Evolutionary conservation across 225 moss, liverwort and hornwort genomes (phyloP).

Genomic region (Asterella californica): DNA sequence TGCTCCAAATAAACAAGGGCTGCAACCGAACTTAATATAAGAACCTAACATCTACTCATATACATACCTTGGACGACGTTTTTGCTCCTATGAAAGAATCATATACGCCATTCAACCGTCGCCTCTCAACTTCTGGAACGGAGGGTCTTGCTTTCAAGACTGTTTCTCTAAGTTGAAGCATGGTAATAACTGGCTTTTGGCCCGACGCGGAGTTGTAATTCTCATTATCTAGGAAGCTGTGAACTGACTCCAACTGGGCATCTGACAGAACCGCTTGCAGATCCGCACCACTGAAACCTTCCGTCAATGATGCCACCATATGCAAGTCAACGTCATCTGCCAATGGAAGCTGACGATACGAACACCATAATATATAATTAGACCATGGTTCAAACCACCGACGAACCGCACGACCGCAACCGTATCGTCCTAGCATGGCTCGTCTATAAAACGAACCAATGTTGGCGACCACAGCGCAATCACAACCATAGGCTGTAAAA

Average conservation of each 20-base stretch:
- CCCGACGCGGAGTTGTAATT: constrained; percentile 17
- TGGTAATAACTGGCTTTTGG: constrained; percentile 62
- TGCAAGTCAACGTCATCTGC: constrained; percentile 82
- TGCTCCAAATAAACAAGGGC: background rate
- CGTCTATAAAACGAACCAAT: background rate
- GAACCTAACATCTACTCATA: background rate
- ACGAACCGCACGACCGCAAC: background rate
- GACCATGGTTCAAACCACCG: background rate
- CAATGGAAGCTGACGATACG: constrained; percentile 54
- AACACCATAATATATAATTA: background rate
- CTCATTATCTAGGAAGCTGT: constrained; percentile 56
- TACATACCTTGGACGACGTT: constrained; percentile 41
- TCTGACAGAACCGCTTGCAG: constrained; percentile 97
- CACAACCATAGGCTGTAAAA: background rate
- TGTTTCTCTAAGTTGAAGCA: constrained; percentile 64
- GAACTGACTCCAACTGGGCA: constrained; percentile 91
- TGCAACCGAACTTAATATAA: background rate
- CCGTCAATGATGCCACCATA: constrained; percentile 67
- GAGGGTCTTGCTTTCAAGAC: constrained; percentile 82
- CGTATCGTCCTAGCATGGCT: background rate
- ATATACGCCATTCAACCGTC: constrained; percentile 67
- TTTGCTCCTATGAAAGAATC: constrained; percentile 69
- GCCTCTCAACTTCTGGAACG: constrained; percentile 69
- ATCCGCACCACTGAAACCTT: constrained; percentile 95
- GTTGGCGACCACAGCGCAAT: background rate